phyloP scores from a whole-genome alignment of 768 basidiomycete species.

The Trametes cinnabarina region DNA sequence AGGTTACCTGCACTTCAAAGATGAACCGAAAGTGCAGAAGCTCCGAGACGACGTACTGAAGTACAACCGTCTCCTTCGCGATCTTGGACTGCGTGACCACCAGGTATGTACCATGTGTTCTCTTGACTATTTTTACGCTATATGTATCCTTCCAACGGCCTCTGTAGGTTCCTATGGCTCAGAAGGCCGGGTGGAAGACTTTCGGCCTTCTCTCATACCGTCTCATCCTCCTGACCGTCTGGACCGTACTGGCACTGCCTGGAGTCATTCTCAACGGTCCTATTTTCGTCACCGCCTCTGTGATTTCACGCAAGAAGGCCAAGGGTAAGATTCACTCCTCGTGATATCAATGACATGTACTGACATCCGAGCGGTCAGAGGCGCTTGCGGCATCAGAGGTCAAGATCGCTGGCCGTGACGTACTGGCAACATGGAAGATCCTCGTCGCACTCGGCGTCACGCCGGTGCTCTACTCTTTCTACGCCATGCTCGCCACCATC shows the following conservation, averaged over 20 bases:
- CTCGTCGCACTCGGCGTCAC: slow-evolving; percentile 90
- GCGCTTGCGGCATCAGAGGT: slow-evolving; percentile 93
- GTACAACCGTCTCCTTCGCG: slow-evolving; percentile 85
- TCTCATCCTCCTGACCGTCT: slow-evolving; percentile 68
- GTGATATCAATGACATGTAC: too few relatives aligned
- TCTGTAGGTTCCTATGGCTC: slow-evolving; percentile 77
- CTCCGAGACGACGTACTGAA: slow-evolving; percentile 77
- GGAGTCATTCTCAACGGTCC: slow-evolving; percentile 91
- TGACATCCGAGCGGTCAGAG: slow-evolving; percentile 47
- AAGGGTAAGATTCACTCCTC: slow-evolving; percentile 52
- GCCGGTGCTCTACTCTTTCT: slow-evolving; percentile 80
- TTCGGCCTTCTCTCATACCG: slow-evolving; percentile 83
- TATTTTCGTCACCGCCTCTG: slow-evolving; percentile 86
- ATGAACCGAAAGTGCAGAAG: slow-evolving; percentile 84
- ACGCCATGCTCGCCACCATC: slow-evolving; percentile 75
- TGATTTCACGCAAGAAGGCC: slow-evolving; percentile 86
- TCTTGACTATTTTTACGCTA: too few relatives aligned
- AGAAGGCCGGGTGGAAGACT: slow-evolving; percentile 84
- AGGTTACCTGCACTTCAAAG: slow-evolving; percentile 89
- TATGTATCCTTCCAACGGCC: background rate
- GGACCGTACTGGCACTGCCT: slow-evolving; percentile 84
- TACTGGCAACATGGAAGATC: slow-evolving; percentile 97
- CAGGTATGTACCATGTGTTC: slow-evolving; percentile 48
- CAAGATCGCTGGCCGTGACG: slow-evolving; percentile 94
- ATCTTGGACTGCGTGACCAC: slow-evolving; percentile 91